A percentile compares a stretch with the other conserved stretches of the same genome.
These are phyloP conservation scores for Saccharomyces hybrid DNA, from an alignment of 1,139 yeast species.

Conservation along the genomic window DNA sequence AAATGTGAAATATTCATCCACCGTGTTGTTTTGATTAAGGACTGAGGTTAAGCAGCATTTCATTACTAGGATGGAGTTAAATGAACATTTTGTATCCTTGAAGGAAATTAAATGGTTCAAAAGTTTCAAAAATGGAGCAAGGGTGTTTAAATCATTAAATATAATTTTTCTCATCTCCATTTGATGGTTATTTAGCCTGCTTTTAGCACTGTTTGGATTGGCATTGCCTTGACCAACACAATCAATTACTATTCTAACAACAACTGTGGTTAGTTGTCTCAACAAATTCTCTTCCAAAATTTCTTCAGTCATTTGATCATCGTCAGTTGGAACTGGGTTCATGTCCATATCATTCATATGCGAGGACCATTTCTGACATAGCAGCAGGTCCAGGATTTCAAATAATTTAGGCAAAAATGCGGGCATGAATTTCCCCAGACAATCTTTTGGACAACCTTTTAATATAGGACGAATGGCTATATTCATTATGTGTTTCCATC, in stretches of 20 bases:
- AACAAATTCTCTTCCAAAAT: constrained; percentile 97
- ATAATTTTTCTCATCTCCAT: constrained; percentile 58
- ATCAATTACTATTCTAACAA: constrained; percentile 84
- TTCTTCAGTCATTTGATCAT: constrained; percentile 86
- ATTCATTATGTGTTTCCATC: constrained; percentile 95
- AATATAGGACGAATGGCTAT: constrained; percentile 80
- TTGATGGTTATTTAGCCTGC: constrained; percentile 45
- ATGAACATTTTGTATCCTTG: constrained; percentile 87
- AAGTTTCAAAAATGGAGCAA: constrained; percentile 73
- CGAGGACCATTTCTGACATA: constrained; percentile 70
- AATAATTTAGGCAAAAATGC: constrained; percentile 74
- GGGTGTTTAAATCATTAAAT: constrained; percentile 53
- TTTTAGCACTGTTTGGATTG: constrained; percentile 25
- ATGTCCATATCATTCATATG: constrained; percentile 54
- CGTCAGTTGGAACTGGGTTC: constrained; percentile 39
- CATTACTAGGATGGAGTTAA: constrained; percentile 76
- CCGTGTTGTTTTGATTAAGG: constrained; percentile 61
- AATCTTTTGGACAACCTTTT: constrained; percentile 75
- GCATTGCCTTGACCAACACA: constrained; percentile 62
- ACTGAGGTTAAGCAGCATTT: constrained; percentile 60
- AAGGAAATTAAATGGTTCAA: constrained; percentile 72
- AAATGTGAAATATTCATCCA: constrained; percentile 64
- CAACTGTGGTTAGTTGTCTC: constrained; percentile 87
- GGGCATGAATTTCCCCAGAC: constrained; percentile 61
- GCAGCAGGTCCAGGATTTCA: constrained; percentile 59